These are phyloP conservation scores for Kwoniella newhampshirensis DNA, from an alignment of 768 basidiomycete genomes.

Conservation along the genomic window DNA sequence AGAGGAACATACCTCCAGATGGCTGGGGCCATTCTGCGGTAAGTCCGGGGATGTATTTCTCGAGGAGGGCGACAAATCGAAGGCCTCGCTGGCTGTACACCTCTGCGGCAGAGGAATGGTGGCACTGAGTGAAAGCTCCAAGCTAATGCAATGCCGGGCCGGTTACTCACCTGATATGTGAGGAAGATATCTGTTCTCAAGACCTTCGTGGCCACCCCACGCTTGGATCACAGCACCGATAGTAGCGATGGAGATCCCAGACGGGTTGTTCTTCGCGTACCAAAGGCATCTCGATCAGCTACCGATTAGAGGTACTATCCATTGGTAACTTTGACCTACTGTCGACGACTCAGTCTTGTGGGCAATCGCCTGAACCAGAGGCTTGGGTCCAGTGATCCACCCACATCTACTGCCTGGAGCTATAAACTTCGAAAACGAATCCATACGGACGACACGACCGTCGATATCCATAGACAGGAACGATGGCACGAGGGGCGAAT, in stretches of 20 bases:
- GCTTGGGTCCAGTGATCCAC: slow-evolving; percentile 27
- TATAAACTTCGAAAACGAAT: slow-evolving; percentile 37
- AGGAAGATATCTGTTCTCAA: too few species aligned
- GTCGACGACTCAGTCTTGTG: too few species aligned
- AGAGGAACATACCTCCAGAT: slow-evolving; percentile 38
- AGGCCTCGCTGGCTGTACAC: too few species aligned
- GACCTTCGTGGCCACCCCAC: slow-evolving; percentile 36
- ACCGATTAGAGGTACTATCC: too few species aligned
- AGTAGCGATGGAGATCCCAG: slow-evolving; percentile 27
- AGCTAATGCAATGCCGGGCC: too few species aligned
- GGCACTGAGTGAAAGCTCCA: too few species aligned
- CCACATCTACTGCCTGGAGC: slow-evolving; percentile 31
- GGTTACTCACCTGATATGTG: too few species aligned
- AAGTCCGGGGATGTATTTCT: slow-evolving; percentile 18
- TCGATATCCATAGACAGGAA: slow-evolving; percentile 35
- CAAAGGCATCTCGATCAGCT: too few species aligned
- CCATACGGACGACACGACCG: slow-evolving; percentile 36
- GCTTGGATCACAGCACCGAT: slow-evolving; percentile 27
- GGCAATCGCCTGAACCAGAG: slow-evolving; percentile 21
- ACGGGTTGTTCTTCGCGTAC: slow-evolving; percentile 23
- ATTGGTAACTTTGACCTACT: neutral
- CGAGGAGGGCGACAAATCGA: too few species aligned
- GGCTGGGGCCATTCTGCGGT: slow-evolving; percentile 11
- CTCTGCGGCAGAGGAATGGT: neutral
- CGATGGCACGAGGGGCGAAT: slow-evolving; percentile 22